Percentiles rank a stretch among this genome's conserved stretches.
phyloP scores from a whole-genome alignment of 345 rosid genomes.

The Moricandia arvensis region DNA sequence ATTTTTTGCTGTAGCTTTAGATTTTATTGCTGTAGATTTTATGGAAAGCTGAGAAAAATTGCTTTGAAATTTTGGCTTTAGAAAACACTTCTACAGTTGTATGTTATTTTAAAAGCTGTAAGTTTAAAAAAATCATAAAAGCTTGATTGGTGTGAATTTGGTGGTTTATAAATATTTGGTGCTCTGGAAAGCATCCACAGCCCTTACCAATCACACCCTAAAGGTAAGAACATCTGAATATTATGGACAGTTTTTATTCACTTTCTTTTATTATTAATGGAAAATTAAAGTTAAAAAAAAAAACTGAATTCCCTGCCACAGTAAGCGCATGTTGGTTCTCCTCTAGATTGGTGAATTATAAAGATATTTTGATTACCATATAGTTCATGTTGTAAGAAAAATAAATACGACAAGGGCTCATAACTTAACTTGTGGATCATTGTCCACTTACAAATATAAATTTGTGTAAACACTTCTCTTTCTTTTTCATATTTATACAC shows the following conservation, averaged over 20 bases:
- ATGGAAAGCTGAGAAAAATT: too few species aligned
- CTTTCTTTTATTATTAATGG: neutral
- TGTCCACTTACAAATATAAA: neutral
- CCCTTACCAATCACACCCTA: too few species aligned
- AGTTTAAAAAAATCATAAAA: too few species aligned
- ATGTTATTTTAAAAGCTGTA: too few species aligned
- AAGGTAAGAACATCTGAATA: conserved; percentile 17
- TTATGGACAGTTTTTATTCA: conserved; percentile 25
- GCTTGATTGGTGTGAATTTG: too few species aligned
- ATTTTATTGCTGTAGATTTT: too few species aligned
- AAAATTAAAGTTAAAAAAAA: neutral
- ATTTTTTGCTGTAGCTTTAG: too few species aligned
- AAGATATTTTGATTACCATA: conserved; percentile 2
- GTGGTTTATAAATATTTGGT: too few species aligned
- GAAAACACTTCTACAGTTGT: too few species aligned
- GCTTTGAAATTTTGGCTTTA: too few species aligned
- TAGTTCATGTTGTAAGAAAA: neutral
- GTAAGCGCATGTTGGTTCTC: conserved; percentile 34
- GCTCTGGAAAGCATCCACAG: too few species aligned
- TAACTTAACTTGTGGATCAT: neutral
- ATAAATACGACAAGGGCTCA: neutral
- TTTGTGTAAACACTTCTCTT: neutral
- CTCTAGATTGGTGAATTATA: conserved; percentile 30
- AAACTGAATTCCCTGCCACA: neutral
- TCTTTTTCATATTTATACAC: neutral